Conservation (phyloP, 148 eudicot species). For the Rhododendron griersonianum region DNA sequence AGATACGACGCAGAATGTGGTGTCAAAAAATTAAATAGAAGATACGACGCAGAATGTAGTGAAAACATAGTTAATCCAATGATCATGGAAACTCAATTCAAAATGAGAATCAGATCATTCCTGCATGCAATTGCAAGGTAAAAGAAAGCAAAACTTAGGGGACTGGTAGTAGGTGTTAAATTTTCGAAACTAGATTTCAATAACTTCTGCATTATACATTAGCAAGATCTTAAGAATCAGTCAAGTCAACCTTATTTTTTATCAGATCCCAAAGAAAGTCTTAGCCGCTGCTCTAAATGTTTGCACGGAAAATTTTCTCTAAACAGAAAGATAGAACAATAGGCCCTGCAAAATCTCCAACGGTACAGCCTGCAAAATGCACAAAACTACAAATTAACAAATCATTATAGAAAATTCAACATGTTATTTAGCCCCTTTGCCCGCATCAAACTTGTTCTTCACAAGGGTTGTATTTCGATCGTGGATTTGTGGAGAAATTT, state of each 20-base stretch:
- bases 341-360: conserved; percentile 86
- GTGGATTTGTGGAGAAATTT: background rate
- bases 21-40: background rate
- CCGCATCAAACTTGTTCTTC: background rate
- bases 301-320: conserved; percentile 41
- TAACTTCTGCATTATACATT: background rate
- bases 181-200: background rate
- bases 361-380: conserved; percentile 60
- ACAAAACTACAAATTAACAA: background rate
- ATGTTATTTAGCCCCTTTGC: background rate
- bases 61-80: background rate
- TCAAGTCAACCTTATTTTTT: background rate
- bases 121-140: background rate
- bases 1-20: background rate
- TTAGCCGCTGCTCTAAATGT: conserved; percentile 5
- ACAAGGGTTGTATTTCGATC: background rate
- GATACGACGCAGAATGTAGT: too few species aligned
- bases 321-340: conserved; percentile 48
- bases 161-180: background rate
- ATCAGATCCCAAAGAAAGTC: background rate
- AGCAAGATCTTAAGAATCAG: background rate
- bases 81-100: background rate
- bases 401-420: background rate
- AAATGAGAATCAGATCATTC: background rate
- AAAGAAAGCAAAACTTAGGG: background rate